Percentiles rank a stretch among this genome's conserved stretches.
These are phyloP conservation scores for Thymus mandschuricus DNA, from an alignment of 257 asterid genomes.

Conservation along the genomic window DNA sequence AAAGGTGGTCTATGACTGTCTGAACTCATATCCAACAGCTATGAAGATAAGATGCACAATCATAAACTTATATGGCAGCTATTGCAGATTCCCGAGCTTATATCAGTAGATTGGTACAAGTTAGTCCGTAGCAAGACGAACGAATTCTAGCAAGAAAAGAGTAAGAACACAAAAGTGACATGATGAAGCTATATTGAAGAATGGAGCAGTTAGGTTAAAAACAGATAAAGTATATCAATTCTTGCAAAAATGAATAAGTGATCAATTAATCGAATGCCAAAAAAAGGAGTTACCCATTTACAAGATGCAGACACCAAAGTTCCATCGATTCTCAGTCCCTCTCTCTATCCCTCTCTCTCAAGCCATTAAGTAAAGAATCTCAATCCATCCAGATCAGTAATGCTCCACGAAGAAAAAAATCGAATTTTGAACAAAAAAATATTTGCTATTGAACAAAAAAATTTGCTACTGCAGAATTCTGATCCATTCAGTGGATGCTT, in stretches of 20 bases:
- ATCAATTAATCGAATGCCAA: conserved; percentile 36
- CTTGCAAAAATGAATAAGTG: conserved; percentile 20
- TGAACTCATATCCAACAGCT: not conserved
- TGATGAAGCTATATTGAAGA: not conserved
- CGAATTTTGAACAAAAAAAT: conserved; percentile 9
- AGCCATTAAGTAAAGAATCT: conserved; percentile 32
- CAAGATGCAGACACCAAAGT: conserved; percentile 50
- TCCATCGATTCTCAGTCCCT: conserved; percentile 36
- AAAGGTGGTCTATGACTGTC: not conserved
- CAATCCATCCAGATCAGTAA: conserved; percentile 29
- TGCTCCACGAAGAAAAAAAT: conserved; percentile 26
- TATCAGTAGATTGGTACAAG: not conserved
- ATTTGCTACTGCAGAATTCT: not conserved
- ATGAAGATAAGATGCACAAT: not conserved
- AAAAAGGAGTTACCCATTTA: conserved; percentile 71
- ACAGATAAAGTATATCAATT: conserved; percentile 2
- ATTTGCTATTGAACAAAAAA: conserved; percentile 14
- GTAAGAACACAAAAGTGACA: not conserved
- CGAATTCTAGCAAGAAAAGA: not conserved
- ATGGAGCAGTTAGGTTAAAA: conserved; percentile 1
- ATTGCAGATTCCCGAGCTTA: not conserved
- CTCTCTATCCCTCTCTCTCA: conserved; percentile 21
- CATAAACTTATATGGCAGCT: not conserved
- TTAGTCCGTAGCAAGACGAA: no score
- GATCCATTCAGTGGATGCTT: conserved; percentile 32